These are phyloP conservation scores for Bjerkandera adusta DNA, from an alignment of 1,284 basidiomycete species.

Conservation along the genomic window DNA sequence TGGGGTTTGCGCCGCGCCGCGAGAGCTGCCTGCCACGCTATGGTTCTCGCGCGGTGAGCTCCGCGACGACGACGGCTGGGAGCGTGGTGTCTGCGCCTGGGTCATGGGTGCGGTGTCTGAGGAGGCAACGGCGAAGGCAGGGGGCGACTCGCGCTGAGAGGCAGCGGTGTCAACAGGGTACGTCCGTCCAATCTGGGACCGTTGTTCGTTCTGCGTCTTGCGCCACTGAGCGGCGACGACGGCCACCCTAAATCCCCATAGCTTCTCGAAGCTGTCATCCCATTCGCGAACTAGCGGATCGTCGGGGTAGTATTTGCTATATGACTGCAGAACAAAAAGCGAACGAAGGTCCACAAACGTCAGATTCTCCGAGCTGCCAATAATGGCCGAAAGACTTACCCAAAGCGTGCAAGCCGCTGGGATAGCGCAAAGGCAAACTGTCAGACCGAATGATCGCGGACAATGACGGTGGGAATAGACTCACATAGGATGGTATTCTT, in stretches of 20 bases:
- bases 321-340: conserved; percentile 40
- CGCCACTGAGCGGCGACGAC: conserved; percentile 31
- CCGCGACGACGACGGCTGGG: conserved; percentile 13
- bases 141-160: conserved; percentile 11
- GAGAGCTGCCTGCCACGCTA: background rate
- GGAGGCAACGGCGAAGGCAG: conserved; percentile 14
- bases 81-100: conserved; percentile 9
- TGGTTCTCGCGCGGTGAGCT: conserved; percentile 13
- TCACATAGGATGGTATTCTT: conserved; percentile 66
- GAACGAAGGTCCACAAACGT: conserved; percentile 4
- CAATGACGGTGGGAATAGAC: conserved; percentile 29
- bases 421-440: conserved; percentile 16
- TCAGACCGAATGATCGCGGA: conserved; percentile 7
- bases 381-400: conserved; percentile 39
- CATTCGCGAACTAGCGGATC: conserved; percentile 52
- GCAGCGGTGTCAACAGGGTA: conserved; percentile 17
- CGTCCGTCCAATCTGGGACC: conserved; percentile 18
- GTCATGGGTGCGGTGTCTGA: conserved; percentile 5
- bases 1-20: too few species aligned
- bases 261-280: conserved; percentile 59
- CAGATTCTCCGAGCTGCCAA: background rate
- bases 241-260: conserved; percentile 48
- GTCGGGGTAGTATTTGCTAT: conserved; percentile 60
- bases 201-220: conserved; percentile 24
- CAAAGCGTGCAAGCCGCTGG: conserved; percentile 62